Conservation (phyloP, 257 asterid species). For the Forsythia suspensa region DNA sequence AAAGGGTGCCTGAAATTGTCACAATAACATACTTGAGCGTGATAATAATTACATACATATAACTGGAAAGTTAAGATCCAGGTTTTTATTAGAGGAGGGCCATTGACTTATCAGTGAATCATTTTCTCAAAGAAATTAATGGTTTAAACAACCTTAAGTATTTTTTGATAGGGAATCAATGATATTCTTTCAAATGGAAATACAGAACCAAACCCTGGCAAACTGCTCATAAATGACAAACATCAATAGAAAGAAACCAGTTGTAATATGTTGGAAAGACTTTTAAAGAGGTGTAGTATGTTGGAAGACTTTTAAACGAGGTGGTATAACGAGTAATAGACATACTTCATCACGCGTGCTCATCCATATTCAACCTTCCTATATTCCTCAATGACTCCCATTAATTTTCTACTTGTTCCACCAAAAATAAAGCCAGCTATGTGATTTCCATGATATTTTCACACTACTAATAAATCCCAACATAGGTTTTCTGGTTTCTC, state of each 20-base stretch:
- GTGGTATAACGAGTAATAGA: neutral
- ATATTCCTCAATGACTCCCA: neutral
- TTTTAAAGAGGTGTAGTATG: no score
- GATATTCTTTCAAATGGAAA: neutral
- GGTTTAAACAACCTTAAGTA: neutral
- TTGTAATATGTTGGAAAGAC: no score
- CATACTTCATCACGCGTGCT: neutral
- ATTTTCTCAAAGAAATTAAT: neutral
- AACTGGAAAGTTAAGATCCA: neutral
- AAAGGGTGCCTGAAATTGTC: slow-evolving; percentile 81
- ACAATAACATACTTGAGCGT: neutral
- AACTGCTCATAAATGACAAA: neutral
- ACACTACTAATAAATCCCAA: neutral
- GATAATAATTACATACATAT: no score
- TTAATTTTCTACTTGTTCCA: neutral
- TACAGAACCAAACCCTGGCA: neutral
- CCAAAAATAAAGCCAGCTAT: neutral
- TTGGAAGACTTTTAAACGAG: neutral
- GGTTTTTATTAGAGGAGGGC: neutral
- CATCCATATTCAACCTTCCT: neutral
- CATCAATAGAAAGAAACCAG: no score
- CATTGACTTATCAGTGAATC: neutral
- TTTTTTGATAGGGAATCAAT: neutral
- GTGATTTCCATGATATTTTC: neutral
- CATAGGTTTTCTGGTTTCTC: neutral